Base-by-base conservation (phyloP, 2,329 filamentous ascomycete species). In the Allantophomopsis lycopodina region DNA sequence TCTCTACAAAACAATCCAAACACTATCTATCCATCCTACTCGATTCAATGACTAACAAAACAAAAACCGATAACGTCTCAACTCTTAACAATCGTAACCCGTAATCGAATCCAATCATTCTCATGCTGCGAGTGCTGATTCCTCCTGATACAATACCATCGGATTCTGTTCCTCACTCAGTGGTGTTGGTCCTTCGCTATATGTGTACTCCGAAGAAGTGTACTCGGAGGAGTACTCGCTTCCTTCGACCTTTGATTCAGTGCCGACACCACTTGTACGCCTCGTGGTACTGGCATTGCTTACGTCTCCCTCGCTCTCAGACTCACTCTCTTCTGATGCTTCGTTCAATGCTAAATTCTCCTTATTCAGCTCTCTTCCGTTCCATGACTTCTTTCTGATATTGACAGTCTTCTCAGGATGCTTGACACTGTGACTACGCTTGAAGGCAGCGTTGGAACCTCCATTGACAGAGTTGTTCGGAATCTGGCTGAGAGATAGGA, bases 401-500 rank as follows among this genome's bases (percentile, higher is more conserved):
- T 64, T 62, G 18, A 67, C 65, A 1, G 56, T 54, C 10, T 59
- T 61, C 28, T 61, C 63, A 20, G 76, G 68, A 16, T 74, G 75
- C 50, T 83, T 79, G 48, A 86, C 81, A 42, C 82, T 87, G 55
- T 88, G 81, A 56, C 81, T 88, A 44, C 83, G 72, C 62, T 80
- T 81, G 47, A 94, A 67, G 36, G 73, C 76, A 15, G 73, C 70
- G 7, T 61, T 64, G 52, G 41, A 55, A 10, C 23, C 23, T 56
- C 61, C 60, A 33, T 60, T 63, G 5, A 76, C 66, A 28, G 74
- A 66, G 53, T 91, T 89, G 55, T 80, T 79, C 40, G 76, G 84
- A 50, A 96, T 93, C 60, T 95, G 85, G 56, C 82, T 93, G 30
- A 96, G 73, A 38, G 86, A 94, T 43, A 93, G 73, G 52, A 96